Evolutionary conservation across 129 eudicot species (phyloP).

Genomic region (Artemisia tridentata): DNA sequence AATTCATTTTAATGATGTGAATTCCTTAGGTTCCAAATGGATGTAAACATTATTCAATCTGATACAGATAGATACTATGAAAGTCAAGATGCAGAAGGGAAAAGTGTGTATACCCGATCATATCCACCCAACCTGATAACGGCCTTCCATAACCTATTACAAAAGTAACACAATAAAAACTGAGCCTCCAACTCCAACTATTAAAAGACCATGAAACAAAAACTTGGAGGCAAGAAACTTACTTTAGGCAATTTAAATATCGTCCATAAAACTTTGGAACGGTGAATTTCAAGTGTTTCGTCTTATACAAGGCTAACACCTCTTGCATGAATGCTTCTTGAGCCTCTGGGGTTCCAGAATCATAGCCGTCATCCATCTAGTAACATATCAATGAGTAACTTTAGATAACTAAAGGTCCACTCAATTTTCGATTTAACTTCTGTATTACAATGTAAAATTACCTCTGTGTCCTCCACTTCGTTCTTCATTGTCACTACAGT

Average conservation of each 20-base stretch:
- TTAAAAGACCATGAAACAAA: slow-evolving; percentile 15
- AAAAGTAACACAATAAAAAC: slow-evolving; percentile 6
- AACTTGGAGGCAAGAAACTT: slow-evolving; percentile 18
- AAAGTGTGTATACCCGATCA: slow-evolving; percentile 53
- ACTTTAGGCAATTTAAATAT: slow-evolving; percentile 78
- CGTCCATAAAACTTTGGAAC: slow-evolving; percentile 95
- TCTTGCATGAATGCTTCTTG: slow-evolving; percentile 82
- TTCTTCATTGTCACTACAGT: slow-evolving; percentile 35
- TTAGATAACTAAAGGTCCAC: slow-evolving; percentile 12
- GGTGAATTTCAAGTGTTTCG: slow-evolving; percentile 60
- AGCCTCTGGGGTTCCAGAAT: slow-evolving; percentile 82
- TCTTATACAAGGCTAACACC: slow-evolving; percentile 59
- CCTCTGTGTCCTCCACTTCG: slow-evolving; percentile 38
- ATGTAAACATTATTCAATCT: too few relatives aligned
- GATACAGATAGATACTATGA: neutral
- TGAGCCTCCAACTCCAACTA: slow-evolving; percentile 2
- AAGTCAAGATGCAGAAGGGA: neutral
- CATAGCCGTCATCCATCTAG: slow-evolving; percentile 73
- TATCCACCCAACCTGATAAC: slow-evolving; percentile 74
- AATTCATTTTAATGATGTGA: neutral
- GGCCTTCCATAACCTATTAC: slow-evolving; percentile 84
- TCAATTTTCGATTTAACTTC: slow-evolving; percentile 15
- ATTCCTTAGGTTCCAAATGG: neutral
- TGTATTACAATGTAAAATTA: slow-evolving; percentile 18
- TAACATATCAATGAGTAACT: neutral